phyloP scores from a whole-genome alignment of 495 filamentous ascomycete genomes.

The Parathielavia appendiculata region DNA sequence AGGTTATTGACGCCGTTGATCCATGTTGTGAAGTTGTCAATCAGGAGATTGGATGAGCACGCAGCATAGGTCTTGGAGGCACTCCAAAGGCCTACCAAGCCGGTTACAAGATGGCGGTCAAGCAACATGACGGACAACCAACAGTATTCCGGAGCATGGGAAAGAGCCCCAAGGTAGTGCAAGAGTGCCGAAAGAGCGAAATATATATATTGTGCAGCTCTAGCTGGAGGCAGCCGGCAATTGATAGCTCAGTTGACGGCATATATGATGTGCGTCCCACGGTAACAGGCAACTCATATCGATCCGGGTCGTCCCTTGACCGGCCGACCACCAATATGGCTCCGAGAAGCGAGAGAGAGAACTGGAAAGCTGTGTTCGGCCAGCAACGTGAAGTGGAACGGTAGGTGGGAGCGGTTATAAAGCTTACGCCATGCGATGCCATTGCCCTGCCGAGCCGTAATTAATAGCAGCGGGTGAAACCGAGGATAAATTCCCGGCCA shows the following conservation, averaged over 20 bases:
- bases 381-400: slow-evolving; percentile 15
- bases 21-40: slow-evolving; percentile 56
- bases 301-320: background rate
- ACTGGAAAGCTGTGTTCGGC: background rate
- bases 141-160: background rate
- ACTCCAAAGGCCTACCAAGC: slow-evolving; percentile 26
- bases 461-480: slow-evolving; percentile 26
- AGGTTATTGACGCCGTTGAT: slow-evolving; percentile 46
- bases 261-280: slow-evolving; percentile 1
- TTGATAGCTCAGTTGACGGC: background rate
- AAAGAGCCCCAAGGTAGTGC: background rate
- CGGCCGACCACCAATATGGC: background rate
- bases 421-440: slow-evolving; percentile 27
- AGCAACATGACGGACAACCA: slow-evolving; percentile 22
- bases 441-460: slow-evolving; percentile 20
- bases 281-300: background rate
- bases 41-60: slow-evolving; percentile 47
- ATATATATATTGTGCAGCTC: background rate
- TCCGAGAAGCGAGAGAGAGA: background rate
- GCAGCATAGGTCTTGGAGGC: slow-evolving; percentile 28
- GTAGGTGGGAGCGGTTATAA: slow-evolving; percentile 23
- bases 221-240: background rate
- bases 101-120: slow-evolving; percentile 23
- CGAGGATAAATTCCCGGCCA: slow-evolving; percentile 28
- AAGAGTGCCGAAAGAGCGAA: background rate